Evolutionary conservation across 73 alveolate genomes (phyloP).

Genomic region (Tetrahymena borealis): DNA sequence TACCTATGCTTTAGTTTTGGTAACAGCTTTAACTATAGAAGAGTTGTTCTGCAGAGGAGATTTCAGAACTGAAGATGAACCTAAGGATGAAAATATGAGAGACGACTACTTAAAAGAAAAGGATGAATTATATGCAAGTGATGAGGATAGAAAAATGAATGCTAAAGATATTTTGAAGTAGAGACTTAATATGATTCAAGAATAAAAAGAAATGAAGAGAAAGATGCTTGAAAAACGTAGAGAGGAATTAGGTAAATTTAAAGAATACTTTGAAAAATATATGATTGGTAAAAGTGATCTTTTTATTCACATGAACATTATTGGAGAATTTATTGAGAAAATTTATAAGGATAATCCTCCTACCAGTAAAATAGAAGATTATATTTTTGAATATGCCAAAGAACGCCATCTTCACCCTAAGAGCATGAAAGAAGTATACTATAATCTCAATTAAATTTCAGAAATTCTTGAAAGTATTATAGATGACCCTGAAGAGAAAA

Average conservation of each 20-base stretch:
- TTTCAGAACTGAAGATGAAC: not conserved
- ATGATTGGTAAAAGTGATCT: constrained; percentile 9
- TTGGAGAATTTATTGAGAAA: constrained; percentile 16
- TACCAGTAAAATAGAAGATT: constrained; percentile 2
- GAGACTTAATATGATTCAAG: not conserved
- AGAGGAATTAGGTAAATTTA: not conserved
- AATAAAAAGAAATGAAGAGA: not conserved
- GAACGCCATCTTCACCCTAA: constrained; percentile 14
- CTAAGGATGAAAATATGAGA: not conserved
- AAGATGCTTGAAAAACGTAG: constrained; percentile 1
- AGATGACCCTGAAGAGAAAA: constrained; percentile 9
- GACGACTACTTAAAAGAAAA: constrained; percentile 6
- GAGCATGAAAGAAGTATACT: constrained; percentile 28
- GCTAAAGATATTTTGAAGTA: constrained; percentile 8
- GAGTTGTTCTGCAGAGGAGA: constrained; percentile 16
- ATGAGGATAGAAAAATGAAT: constrained; percentile 2
- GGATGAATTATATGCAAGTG: not conserved
- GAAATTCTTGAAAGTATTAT: constrained; percentile 16
- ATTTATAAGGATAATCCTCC: not conserved
- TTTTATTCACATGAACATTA: constrained; percentile 14
- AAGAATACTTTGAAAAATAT: not conserved
- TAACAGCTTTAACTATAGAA: constrained; percentile 27
- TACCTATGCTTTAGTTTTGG: constrained; percentile 14
- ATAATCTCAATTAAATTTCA: constrained; percentile 15
- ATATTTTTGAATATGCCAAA: constrained; percentile 1